A percentile compares a stretch with the other conserved stretches of the same genome.
phyloP scores from a whole-genome alignment of 2,329 filamentous ascomycete genomes.

The Curvularia sp. region DNA sequence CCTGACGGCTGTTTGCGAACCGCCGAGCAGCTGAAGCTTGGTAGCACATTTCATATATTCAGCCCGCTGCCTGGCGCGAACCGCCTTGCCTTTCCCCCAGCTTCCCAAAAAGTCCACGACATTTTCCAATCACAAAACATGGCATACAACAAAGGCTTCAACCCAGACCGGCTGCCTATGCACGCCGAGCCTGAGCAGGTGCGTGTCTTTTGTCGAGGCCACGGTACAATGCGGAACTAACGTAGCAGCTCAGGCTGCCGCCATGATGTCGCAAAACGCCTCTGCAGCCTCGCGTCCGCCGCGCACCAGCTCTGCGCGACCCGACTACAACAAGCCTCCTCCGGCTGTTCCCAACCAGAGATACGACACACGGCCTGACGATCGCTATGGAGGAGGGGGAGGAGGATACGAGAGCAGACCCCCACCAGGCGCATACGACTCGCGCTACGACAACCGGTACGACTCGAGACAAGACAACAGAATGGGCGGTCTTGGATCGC shows the following conservation, averaged over 20 bases:
- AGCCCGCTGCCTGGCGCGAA: slow-evolving; percentile 15
- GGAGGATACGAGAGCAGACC: slow-evolving; percentile 41
- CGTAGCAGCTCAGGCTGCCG: slow-evolving; percentile 48
- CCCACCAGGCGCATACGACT: slow-evolving; percentile 50
- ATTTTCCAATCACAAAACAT: slow-evolving; percentile 56
- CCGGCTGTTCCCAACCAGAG: slow-evolving; percentile 40
- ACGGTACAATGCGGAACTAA: slow-evolving; percentile 9
- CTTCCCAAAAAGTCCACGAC: slow-evolving; percentile 3
- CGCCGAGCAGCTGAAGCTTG: slow-evolving; percentile 18
- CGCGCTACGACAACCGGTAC: slow-evolving; percentile 43
- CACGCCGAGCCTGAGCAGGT: slow-evolving; percentile 79
- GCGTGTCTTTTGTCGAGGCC: slow-evolving; percentile 40
- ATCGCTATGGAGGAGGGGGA: slow-evolving; percentile 44
- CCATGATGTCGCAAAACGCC: slow-evolving; percentile 46
- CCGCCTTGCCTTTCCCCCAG: slow-evolving; percentile 6
- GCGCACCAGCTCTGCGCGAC: slow-evolving; percentile 44
- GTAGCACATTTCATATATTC: slow-evolving; percentile 29
- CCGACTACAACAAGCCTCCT: slow-evolving; percentile 55
- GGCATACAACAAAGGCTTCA: slow-evolving; percentile 93
- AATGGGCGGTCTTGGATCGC: slow-evolving; percentile 53
- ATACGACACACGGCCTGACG: slow-evolving; percentile 48
- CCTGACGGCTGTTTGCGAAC: slow-evolving; percentile 12
- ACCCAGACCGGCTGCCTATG: slow-evolving; percentile 94
- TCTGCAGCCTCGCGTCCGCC: slow-evolving; percentile 36
- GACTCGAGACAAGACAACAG: slow-evolving; percentile 30